Percentiles rank a stretch among this genome's conserved stretches.
These are phyloP conservation scores for Acanthamoeba culbertsoni DNA, from an alignment of 208 protist genomes.

Conservation along the genomic window DNA sequence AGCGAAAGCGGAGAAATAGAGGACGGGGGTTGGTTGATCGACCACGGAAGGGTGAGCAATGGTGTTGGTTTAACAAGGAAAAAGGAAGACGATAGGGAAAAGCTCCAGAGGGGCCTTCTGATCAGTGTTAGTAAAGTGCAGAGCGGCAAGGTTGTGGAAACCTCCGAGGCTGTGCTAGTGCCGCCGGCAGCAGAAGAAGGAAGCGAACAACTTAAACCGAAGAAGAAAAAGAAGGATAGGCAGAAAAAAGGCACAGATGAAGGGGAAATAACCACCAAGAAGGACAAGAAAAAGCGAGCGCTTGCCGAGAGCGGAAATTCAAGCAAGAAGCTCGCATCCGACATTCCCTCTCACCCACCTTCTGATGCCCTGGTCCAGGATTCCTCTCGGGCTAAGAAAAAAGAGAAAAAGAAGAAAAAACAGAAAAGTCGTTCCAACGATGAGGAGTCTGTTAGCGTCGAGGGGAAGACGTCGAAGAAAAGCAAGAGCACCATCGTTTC, in stretches of 20 bases:
- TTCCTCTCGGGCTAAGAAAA: no score
- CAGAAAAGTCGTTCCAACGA: background rate
- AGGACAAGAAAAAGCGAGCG: background rate
- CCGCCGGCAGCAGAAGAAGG: background rate
- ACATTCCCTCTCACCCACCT: background rate
- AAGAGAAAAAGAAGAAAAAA: background rate
- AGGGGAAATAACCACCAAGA: background rate
- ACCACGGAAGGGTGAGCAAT: background rate
- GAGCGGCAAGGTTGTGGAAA: background rate
- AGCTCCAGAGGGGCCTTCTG: background rate
- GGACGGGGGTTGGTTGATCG: background rate
- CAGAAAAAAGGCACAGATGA: background rate
- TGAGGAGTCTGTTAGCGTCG: background rate
- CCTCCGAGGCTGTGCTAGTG: background rate
- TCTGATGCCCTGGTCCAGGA: no score
- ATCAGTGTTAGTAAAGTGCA: background rate
- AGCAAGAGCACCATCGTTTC: background rate
- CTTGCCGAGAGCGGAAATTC: background rate
- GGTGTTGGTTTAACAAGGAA: background rate
- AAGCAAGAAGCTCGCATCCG: background rate
- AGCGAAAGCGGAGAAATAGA: background rate
- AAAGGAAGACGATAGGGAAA: background rate
- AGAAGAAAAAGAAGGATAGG: background rate
- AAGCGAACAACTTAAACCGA: background rate
- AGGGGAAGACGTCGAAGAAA: background rate